Conservation (phyloP, 2,329 filamentous ascomycete genomes). For the Gaeumannomyces tritici region DNA sequence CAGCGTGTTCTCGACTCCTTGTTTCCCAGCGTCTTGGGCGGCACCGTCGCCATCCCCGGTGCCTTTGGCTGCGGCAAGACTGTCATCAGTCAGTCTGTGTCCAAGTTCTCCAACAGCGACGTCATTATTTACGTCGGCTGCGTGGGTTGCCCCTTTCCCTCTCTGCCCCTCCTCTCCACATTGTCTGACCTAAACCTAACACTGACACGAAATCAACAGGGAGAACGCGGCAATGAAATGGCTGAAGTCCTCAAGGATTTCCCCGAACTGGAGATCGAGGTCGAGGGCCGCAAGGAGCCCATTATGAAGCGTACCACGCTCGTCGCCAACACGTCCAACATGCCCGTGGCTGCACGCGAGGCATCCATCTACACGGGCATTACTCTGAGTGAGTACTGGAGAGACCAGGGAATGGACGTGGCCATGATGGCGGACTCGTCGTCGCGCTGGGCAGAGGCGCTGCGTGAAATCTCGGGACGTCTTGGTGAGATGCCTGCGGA, state of each 20-base stretch:
- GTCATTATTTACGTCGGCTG: constrained; percentile 96
- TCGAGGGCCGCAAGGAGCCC: constrained; percentile 89
- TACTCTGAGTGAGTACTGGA: constrained; percentile 77
- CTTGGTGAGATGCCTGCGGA: constrained; percentile 99
- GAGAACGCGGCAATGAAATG: constrained; percentile 97
- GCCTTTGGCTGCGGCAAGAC: constrained; percentile 99
- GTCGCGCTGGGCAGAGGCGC: constrained; percentile 95
- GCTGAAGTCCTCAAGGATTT: constrained; percentile 99
- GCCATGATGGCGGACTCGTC: constrained; percentile 99
- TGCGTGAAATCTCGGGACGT: constrained; percentile 97
- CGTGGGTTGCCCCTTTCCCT: constrained; percentile 11
- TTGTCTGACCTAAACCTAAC: background rate
- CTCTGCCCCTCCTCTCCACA: background rate
- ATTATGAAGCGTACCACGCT: constrained; percentile 99
- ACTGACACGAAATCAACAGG: constrained; percentile 10
- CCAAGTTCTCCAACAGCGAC: constrained; percentile 99
- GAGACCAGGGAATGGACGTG: constrained; percentile 75
- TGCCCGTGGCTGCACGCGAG: constrained; percentile 97
- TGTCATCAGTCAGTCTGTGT: constrained; percentile 96
- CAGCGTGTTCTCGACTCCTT: constrained; percentile 94
- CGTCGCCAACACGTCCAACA: constrained; percentile 99
- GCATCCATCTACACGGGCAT: constrained; percentile 91
- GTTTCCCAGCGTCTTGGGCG: constrained; percentile 93
- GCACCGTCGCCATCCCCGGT: constrained; percentile 94
- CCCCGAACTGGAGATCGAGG: constrained; percentile 90